A percentile compares a stretch with the other conserved stretches of the same genome.
Evolutionary conservation across 257 asterid genomes (phyloP).

Genomic region (Leptodermis oblonga): DNA sequence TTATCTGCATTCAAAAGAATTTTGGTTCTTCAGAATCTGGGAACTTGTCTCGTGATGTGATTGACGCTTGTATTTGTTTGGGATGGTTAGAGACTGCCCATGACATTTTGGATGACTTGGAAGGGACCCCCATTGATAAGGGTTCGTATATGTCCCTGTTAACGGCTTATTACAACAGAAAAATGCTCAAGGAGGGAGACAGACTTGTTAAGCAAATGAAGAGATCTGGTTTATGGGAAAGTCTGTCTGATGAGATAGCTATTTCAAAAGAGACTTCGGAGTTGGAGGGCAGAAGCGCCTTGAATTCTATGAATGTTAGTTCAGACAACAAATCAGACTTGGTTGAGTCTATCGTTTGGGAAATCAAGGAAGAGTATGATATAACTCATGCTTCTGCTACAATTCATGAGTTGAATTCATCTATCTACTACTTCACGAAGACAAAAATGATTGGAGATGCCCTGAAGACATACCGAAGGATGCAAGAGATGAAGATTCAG

Average conservation of each 20-base stretch:
- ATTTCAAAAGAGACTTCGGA: constrained; percentile 14
- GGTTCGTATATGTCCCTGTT: constrained; percentile 48
- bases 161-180: constrained; percentile 41
- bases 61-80: constrained; percentile 57
- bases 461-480: constrained; percentile 51
- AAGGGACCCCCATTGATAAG: constrained; percentile 29
- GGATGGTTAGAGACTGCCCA: constrained; percentile 94
- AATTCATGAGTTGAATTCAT: constrained; percentile 54
- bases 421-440: constrained; percentile 73
- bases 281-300: constrained; percentile 20
- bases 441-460: constrained; percentile 90
- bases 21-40: constrained; percentile 24
- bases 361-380: constrained; percentile 38
- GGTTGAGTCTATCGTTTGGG: constrained; percentile 38
- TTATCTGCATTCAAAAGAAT: constrained; percentile 42
- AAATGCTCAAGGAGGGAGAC: constrained; percentile 67
- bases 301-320: constrained; percentile 19
- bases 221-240: constrained; percentile 22
- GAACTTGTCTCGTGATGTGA: constrained; percentile 42
- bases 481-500: constrained; percentile 59
- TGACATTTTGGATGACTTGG: constrained; percentile 81
- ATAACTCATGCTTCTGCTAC: constrained; percentile 18
- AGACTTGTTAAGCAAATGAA: constrained; percentile 42
- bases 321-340: constrained; percentile 28
- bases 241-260: constrained; percentile 17